Percentiles rank a stretch among this genome's conserved stretches.
Conservation (phyloP, 2,329 filamentous ascomycete genomes). For the Aspergillus neotritici region DNA sequence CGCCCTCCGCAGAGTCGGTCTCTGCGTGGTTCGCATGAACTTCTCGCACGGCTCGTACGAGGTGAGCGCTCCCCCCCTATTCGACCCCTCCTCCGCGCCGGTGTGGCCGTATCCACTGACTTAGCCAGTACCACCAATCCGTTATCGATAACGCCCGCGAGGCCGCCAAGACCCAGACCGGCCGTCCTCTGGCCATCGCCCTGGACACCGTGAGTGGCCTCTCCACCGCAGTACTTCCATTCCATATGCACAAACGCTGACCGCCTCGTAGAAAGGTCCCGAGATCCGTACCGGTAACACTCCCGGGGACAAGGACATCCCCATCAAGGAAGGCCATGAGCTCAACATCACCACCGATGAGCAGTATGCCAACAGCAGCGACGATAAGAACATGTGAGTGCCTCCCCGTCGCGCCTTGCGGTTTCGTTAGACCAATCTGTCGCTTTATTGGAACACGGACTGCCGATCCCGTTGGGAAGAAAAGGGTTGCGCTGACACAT, state of each 20-base stretch:
- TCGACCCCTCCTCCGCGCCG: background rate
- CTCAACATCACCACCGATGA: slow-evolving; percentile 98
- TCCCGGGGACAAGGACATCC: slow-evolving; percentile 63
- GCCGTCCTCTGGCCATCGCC: slow-evolving; percentile 90
- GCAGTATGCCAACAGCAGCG: slow-evolving; percentile 74
- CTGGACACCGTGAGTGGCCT: slow-evolving; percentile 64
- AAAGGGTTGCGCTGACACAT: slow-evolving; percentile 12
- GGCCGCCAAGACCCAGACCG: slow-evolving; percentile 70
- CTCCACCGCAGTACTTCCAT: background rate
- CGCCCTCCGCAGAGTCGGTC: slow-evolving; percentile 78
- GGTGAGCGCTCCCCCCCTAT: slow-evolving; percentile 30
- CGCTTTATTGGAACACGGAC: too few relatives aligned
- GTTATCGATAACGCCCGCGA: slow-evolving; percentile 93
- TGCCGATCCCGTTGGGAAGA: background rate
- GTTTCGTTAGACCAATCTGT: too few relatives aligned
- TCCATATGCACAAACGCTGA: slow-evolving; percentile 8
- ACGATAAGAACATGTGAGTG: slow-evolving; percentile 86
- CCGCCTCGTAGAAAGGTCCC: slow-evolving; percentile 59
- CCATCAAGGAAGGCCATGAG: slow-evolving; percentile 74
- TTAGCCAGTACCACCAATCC: slow-evolving; percentile 77
- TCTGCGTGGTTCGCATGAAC: slow-evolving; percentile 99
- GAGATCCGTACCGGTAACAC: slow-evolving; percentile 83
- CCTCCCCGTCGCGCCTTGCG: background rate
- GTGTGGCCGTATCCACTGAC: background rate
- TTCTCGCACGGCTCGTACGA: slow-evolving; percentile 91